Evolutionary conservation across 1,284 basidiomycete species (phyloP).

Genomic region (Sanguinoderma infundibulare): DNA sequence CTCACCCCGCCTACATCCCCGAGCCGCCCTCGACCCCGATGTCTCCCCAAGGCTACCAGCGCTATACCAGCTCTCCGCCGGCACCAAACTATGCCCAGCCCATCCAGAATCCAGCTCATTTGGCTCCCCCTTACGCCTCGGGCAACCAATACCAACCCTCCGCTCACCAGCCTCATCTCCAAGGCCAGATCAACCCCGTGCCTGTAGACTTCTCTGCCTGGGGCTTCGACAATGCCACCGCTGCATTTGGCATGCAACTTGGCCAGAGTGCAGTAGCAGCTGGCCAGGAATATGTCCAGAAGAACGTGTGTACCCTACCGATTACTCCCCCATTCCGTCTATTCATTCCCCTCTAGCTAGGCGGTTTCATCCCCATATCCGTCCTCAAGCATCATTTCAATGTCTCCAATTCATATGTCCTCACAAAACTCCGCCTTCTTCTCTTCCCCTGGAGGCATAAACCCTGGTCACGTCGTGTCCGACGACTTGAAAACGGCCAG

Average conservation of each 20-base stretch:
- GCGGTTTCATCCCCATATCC: constrained; percentile 75
- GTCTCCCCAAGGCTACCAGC: constrained; percentile 77
- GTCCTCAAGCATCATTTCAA: constrained; percentile 95
- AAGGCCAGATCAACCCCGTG: constrained; percentile 31
- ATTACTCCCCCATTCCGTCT: background rate
- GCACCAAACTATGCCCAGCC: constrained; percentile 41
- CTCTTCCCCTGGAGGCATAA: constrained; percentile 96
- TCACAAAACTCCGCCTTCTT: constrained; percentile 89
- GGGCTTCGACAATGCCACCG: constrained; percentile 92
- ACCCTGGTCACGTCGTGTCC: constrained; percentile 75
- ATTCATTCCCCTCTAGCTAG: constrained; percentile 57
- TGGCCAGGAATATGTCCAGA: constrained; percentile 95
- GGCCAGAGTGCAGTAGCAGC: constrained; percentile 91
- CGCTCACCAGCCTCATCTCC: constrained; percentile 37
- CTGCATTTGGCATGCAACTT: constrained; percentile 96
- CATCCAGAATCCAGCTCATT: constrained; percentile 23
- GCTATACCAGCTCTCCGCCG: constrained; percentile 67
- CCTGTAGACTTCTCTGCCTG: constrained; percentile 66
- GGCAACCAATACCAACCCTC: constrained; percentile 32
- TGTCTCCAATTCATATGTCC: constrained; percentile 96
- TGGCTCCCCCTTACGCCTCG: constrained; percentile 37
- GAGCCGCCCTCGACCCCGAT: constrained; percentile 85
- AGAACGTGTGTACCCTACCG: constrained; percentile 68
- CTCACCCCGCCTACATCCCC: constrained; percentile 88
- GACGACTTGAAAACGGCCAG: constrained; percentile 67